Evolutionary conservation across 495 filamentous ascomycete species (phyloP).

Genomic region (Neurospora sp.): DNA sequence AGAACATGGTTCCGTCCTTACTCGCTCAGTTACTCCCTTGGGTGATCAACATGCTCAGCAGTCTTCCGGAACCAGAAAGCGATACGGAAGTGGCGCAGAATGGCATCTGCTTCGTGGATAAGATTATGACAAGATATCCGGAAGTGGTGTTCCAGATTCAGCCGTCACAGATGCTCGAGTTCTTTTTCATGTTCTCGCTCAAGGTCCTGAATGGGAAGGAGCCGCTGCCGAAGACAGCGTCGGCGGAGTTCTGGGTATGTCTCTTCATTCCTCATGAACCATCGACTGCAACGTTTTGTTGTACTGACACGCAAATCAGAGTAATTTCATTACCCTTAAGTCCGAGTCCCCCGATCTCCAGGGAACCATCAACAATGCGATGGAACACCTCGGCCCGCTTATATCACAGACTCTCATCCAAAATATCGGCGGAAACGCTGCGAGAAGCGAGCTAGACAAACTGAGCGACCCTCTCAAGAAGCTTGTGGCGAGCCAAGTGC

Average conservation of each 20-base stretch:
- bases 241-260: slow-evolving; percentile 72
- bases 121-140: slow-evolving; percentile 55
- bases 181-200: slow-evolving; percentile 69
- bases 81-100: slow-evolving; percentile 77
- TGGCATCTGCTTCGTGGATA: slow-evolving; percentile 60
- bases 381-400: slow-evolving; percentile 49
- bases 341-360: slow-evolving; percentile 32
- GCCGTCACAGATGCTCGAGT: slow-evolving; percentile 43
- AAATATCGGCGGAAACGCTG: slow-evolving; percentile 65
- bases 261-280: slow-evolving; percentile 6
- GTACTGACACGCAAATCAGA: slow-evolving; percentile 24
- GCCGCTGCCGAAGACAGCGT: slow-evolving; percentile 67
- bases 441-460: slow-evolving; percentile 66
- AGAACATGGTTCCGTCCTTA: slow-evolving; percentile 26
- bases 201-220: slow-evolving; percentile 62
- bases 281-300: not conserved
- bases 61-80: slow-evolving; percentile 50
- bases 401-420: slow-evolving; percentile 48
- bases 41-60: slow-evolving; percentile 53
- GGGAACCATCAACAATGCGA: slow-evolving; percentile 38
- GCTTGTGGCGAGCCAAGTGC: slow-evolving; percentile 54
- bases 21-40: slow-evolving; percentile 51
- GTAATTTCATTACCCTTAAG: slow-evolving; percentile 35
- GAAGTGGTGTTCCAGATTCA: slow-evolving; percentile 44
- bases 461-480: slow-evolving; percentile 71